Percentiles rank a stretch among this genome's conserved stretches.
These are phyloP conservation scores for Amborella trichopoda DNA, from an alignment of 164 flowering plant genomes.

Conservation along the genomic window DNA sequence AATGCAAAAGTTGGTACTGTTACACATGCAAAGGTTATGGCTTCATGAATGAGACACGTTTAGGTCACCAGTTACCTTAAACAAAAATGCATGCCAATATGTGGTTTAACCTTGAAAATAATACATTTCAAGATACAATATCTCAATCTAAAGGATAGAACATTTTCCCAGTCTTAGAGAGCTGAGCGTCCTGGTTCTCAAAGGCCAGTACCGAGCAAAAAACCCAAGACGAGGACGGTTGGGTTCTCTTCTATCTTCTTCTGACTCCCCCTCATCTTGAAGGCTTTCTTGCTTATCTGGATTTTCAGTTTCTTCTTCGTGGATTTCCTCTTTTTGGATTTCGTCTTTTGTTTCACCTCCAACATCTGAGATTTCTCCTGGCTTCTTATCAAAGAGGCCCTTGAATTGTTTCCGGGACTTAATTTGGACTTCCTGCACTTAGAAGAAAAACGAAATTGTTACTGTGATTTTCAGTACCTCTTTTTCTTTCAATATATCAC, in stretches of 20 bases:
- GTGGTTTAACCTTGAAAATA: too few relatives aligned
- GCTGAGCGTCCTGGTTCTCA: slow-evolving; percentile 40
- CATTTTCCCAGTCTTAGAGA: slow-evolving; percentile 50
- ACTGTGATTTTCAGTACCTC: too few relatives aligned
- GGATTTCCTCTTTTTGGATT: not conserved
- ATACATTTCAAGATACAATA: too few relatives aligned
- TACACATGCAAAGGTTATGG: too few relatives aligned
- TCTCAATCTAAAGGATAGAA: slow-evolving; percentile 43
- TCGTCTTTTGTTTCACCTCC: slow-evolving; percentile 18
- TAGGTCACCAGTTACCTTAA: too few relatives aligned
- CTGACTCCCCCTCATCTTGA: slow-evolving; percentile 10
- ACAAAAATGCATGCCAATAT: too few relatives aligned
- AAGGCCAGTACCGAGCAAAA: slow-evolving; percentile 47
- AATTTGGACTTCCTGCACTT: slow-evolving; percentile 73
- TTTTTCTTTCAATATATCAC: too few relatives aligned
- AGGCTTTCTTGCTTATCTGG: slow-evolving; percentile 11
- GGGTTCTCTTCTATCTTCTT: slow-evolving; percentile 16
- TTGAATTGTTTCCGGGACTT: slow-evolving; percentile 77
- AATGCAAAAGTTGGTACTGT: too few relatives aligned
- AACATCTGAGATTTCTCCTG: slow-evolving; percentile 85
- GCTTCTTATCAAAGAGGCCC: slow-evolving; percentile 94
- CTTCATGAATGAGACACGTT: too few relatives aligned
- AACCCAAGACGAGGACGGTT: slow-evolving; percentile 28
- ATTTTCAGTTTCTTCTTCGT: not conserved
- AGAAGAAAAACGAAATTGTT: not conserved